phyloP scores from a whole-genome alignment of 2,329 filamentous ascomycete species.

The Xylariaceae sp. region DNA sequence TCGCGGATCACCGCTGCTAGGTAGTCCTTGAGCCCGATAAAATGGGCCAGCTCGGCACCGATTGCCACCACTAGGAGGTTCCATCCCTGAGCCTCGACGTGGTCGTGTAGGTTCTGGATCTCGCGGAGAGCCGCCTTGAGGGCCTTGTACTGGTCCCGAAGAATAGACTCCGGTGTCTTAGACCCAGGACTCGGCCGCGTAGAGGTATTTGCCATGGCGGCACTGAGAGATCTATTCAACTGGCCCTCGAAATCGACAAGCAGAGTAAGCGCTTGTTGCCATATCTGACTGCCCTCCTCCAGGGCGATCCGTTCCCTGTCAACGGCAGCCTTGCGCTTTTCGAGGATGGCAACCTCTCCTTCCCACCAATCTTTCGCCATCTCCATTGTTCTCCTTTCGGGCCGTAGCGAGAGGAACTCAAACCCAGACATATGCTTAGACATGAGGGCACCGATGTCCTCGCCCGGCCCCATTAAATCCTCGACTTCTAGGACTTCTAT shows the following conservation, averaged over 20 bases:
- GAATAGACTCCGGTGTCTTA: slow-evolving; percentile 40
- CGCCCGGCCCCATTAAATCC: slow-evolving; percentile 37
- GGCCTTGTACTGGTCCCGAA: slow-evolving; percentile 55
- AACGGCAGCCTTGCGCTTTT: slow-evolving; percentile 57
- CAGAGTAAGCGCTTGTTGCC: slow-evolving; percentile 63
- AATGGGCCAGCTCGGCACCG: slow-evolving; percentile 72
- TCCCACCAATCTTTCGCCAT: slow-evolving; percentile 76
- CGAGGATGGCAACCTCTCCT: slow-evolving; percentile 60
- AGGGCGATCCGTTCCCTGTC: slow-evolving; percentile 66
- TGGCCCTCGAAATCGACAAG: slow-evolving; percentile 66
- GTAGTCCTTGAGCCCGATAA: slow-evolving; percentile 61
- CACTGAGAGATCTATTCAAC: slow-evolving; percentile 23
- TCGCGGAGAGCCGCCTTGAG: slow-evolving; percentile 58
- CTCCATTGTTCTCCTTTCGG: slow-evolving; percentile 66
- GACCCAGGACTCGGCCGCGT: slow-evolving; percentile 30
- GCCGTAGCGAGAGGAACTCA: slow-evolving; percentile 63
- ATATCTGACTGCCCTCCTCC: slow-evolving; percentile 67
- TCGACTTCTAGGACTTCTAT: slow-evolving; percentile 55
- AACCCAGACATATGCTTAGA: slow-evolving; percentile 41
- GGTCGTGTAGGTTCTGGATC: slow-evolving; percentile 56
- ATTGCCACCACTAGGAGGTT: slow-evolving; percentile 76
- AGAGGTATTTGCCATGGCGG: slow-evolving; percentile 20
- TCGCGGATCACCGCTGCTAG: slow-evolving; percentile 45
- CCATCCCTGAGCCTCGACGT: slow-evolving; percentile 67
- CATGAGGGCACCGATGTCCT: slow-evolving; percentile 20